Percentiles rank a stretch among this genome's conserved stretches.
These are phyloP conservation scores for Kokia cookei DNA, from an alignment of 441 rosid genomes.

Conservation along the genomic window DNA sequence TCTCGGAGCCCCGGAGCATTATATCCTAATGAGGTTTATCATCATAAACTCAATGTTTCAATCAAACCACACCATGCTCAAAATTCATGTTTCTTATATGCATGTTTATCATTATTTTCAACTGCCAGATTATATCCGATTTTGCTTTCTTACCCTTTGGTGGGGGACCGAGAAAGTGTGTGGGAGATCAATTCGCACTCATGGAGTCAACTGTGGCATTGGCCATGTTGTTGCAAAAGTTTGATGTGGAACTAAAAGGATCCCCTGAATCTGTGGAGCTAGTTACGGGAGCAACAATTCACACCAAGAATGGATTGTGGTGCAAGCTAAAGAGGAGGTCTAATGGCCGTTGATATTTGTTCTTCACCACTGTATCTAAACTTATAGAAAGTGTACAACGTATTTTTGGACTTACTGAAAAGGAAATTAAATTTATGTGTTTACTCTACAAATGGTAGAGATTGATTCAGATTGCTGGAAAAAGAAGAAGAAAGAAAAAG, in stretches of 20 bases:
- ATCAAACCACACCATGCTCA: neutral
- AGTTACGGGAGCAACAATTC: slow-evolving; percentile 88
- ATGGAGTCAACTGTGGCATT: slow-evolving; percentile 85
- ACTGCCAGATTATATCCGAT: slow-evolving; percentile 64
- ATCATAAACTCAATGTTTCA: neutral
- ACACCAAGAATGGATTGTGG: slow-evolving; percentile 81
- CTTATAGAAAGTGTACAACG: neutral
- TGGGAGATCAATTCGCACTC: slow-evolving; percentile 91
- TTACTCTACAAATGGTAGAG: neutral
- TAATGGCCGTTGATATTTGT: neutral
- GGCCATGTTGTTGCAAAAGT: slow-evolving; percentile 72
- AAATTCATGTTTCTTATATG: neutral
- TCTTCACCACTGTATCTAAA: neutral
- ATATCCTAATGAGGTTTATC: slow-evolving; percentile 79
- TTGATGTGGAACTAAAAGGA: slow-evolving; percentile 63
- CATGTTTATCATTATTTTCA: slow-evolving; percentile 7
- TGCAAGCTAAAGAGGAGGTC: slow-evolving; percentile 71
- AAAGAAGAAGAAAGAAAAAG: no score
- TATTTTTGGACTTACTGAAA: neutral
- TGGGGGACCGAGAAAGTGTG: slow-evolving; percentile 89
- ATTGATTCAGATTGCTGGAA: neutral
- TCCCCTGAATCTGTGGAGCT: slow-evolving; percentile 68
- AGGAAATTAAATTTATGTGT: neutral
- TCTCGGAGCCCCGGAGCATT: slow-evolving; percentile 86
- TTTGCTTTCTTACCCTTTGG: slow-evolving; percentile 90